Evolutionary conservation across 2,329 filamentous ascomycete genomes (phyloP).

Genomic region (Penicillium sp.): DNA sequence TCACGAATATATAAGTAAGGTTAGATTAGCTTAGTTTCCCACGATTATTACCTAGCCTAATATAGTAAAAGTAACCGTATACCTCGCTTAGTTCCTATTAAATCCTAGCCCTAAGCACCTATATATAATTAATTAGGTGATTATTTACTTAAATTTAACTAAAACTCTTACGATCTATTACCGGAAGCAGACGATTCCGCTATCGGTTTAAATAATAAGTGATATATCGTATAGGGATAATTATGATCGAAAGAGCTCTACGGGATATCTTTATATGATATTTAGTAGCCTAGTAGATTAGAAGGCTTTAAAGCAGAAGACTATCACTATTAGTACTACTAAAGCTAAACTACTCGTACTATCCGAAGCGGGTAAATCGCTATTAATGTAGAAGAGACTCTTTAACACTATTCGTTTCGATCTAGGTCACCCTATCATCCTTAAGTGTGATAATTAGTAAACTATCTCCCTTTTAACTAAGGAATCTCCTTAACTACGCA

Average conservation of each 20-base stretch:
- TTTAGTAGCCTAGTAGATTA: background rate
- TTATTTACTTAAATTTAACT: background rate
- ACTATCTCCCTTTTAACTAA: no score
- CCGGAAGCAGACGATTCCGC: no score
- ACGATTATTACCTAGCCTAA: background rate
- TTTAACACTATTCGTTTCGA: background rate
- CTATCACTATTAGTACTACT: background rate
- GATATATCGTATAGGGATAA: background rate
- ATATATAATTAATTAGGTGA: background rate
- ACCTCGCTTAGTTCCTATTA: background rate
- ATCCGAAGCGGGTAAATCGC: background rate
- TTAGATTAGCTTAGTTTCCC: no score
- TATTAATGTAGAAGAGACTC: background rate
- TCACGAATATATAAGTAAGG: no score
- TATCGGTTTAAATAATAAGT: background rate
- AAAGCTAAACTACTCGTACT: background rate
- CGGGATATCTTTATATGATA: background rate
- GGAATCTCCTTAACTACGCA: no score
- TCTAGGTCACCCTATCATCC: background rate
- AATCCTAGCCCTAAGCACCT: background rate
- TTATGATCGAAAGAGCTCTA: background rate
- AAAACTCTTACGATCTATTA: background rate
- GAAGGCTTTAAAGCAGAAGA: background rate
- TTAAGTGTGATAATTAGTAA: conserved; percentile 21
- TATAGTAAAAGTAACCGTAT: background rate